Base-by-base conservation (phyloP, 129 eudicot species). In the Helichrysum umbraculigerum region DNA sequence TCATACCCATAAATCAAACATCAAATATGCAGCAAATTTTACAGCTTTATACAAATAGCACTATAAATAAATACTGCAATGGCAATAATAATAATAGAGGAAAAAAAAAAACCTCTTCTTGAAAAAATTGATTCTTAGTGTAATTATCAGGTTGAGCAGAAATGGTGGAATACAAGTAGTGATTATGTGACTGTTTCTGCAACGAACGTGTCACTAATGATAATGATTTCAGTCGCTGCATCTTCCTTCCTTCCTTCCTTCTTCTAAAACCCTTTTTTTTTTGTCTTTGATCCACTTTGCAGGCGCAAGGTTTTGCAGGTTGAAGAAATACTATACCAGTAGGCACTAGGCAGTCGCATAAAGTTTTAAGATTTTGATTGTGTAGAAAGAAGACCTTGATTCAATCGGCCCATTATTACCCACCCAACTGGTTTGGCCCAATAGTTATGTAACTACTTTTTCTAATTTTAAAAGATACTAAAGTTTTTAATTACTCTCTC, bases 201-300 rank as follows among this genome's bases (percentile, higher is more conserved):
- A 83, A 72, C 7, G 77, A 72, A 73, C 73, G 87, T 19, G 37
- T 78, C 22, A 78, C 7, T 6, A 41, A 78, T 47, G 72, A 80
- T 42, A 83, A 39, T 32, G 71, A 77, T 76, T 74, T 89, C 60
- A 89, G 78, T 71, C 80, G 78, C 78, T 84, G 96, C 91, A 89
- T 89, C 68, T 70, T 85, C 14, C 17, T 21, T 21, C 16, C 17
- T 21, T 21, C 16, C 28, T 25, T 25, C 0, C 28, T 34, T 16
- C 41, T 64, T 32, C 60, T 68, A 34, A 52, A 66, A 34, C 76
- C 76, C 78, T 82, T 47, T 47, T 62, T 34, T 16, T 63, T 7
- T 32, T 30, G 19, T 63, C 68, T 30, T 30, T 15, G 52, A 44
- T 44, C 11, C 52, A 44, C 52, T 44, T 44, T 44, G 52, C 52